A percentile compares a stretch with the other conserved stretches of the same genome.
Evolutionary conservation across 1,284 basidiomycete genomes (phyloP).

Genomic region (Ustilago lituana): DNA sequence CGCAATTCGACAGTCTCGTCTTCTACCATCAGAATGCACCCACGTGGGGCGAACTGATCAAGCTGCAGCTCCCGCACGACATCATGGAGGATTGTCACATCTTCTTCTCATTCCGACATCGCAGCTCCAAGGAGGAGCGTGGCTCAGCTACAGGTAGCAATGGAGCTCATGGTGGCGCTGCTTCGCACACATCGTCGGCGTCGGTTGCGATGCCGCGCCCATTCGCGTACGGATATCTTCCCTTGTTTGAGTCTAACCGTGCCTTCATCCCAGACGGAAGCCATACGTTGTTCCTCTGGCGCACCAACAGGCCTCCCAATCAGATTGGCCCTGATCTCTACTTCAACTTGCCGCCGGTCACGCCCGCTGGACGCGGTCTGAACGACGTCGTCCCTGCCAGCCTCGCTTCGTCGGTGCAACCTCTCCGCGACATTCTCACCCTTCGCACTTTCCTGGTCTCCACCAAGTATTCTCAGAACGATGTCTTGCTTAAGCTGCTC

Average conservation of each 20-base stretch:
- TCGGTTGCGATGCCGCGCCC: conserved; percentile 68
- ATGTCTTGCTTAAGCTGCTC: conserved; percentile 81
- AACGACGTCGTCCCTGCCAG: conserved; percentile 54
- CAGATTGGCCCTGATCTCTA: conserved; percentile 73
- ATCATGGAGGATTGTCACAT: conserved; percentile 84
- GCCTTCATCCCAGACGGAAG: conserved; percentile 91
- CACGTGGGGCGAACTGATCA: conserved; percentile 92
- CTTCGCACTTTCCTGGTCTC: conserved; percentile 92
- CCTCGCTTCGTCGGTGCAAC: conserved; percentile 56
- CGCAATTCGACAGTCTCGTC: conserved; percentile 87
- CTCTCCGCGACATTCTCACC: conserved; percentile 76
- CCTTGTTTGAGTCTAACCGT: conserved; percentile 80
- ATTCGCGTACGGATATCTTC: conserved; percentile 92
- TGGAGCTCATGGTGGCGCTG: conserved; percentile 4
- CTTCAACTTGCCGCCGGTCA: conserved; percentile 73
- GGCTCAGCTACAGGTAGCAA: conserved; percentile 20
- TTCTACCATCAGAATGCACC: conserved; percentile 70
- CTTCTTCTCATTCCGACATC: conserved; percentile 91
- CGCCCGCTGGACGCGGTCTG: conserved; percentile 73
- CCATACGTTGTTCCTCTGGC: conserved; percentile 74
- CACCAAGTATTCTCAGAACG: conserved; percentile 90
- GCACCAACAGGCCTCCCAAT: conserved; percentile 38
- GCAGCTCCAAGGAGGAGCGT: conserved; percentile 70
- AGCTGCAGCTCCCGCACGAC: conserved; percentile 78
- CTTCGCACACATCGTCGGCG: conserved; percentile 16